Conservation (phyloP, 2,329 filamentous ascomycete genomes). For the Ramularia collo-cygni region DNA sequence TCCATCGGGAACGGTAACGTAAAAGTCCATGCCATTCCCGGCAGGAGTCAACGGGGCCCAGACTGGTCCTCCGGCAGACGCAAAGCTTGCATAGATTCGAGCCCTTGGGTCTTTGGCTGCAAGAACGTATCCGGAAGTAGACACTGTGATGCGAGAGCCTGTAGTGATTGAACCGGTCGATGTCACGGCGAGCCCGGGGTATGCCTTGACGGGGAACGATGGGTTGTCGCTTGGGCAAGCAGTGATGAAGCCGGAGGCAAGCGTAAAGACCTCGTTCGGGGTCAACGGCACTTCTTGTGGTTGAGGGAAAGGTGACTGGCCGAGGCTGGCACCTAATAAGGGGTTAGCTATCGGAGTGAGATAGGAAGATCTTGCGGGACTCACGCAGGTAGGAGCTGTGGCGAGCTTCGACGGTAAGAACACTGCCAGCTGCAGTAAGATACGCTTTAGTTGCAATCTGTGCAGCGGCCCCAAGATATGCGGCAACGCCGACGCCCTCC, state of each 20-base stretch:
- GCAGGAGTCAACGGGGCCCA: conserved; percentile 9
- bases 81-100: conserved; percentile 18
- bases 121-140: conserved; percentile 11
- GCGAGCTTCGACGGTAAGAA: conserved; percentile 57
- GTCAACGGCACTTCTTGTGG: conserved; percentile 55
- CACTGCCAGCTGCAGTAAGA: conserved; percentile 53
- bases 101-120: conserved; percentile 6
- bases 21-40: conserved; percentile 15
- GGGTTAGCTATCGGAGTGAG: too few species aligned
- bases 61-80: conserved; percentile 14
- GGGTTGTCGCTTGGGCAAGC: conserved; percentile 51
- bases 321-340: conserved; percentile 26
- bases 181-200: conserved; percentile 17
- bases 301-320: conserved; percentile 49
- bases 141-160: conserved; percentile 10
- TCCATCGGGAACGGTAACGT: conserved; percentile 18
- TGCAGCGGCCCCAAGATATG: conserved; percentile 56
- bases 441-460: conserved; percentile 53
- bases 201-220: conserved; percentile 50
- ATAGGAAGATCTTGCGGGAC: too few species aligned
- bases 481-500: conserved; percentile 52
- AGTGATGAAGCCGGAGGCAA: conserved; percentile 56
- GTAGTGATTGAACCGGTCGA: conserved; percentile 12
- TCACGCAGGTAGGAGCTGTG: conserved; percentile 48
- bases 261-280: conserved; percentile 55